phyloP scores from a whole-genome alignment of 1,284 basidiomycete species.

The Coniferiporia weirii region DNA sequence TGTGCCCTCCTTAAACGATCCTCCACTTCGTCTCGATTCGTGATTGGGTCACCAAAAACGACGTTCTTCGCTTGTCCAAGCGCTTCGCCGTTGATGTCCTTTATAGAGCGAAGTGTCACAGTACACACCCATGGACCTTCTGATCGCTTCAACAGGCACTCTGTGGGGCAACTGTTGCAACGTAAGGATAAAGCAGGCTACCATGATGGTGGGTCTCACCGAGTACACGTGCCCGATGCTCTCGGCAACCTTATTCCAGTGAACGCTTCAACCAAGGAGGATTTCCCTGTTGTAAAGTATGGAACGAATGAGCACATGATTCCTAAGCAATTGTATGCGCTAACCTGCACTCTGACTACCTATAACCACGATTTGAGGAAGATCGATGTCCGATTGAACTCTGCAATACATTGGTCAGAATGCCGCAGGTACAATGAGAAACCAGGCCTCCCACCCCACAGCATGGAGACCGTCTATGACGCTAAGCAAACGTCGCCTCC shows the following conservation, averaged over 20 bases:
- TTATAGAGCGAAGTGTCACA: conserved; percentile 57
- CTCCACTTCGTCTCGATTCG: conserved; percentile 50
- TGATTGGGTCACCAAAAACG: conserved; percentile 52
- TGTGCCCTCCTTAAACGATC: conserved; percentile 66
- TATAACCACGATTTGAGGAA: conserved; percentile 68
- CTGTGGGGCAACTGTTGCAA: conserved; percentile 52
- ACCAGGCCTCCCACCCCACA: conserved; percentile 41
- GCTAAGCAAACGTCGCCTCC: conserved; percentile 42
- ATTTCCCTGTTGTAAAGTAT: conserved; percentile 44
- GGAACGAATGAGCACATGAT: background rate
- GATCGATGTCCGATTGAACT: conserved; percentile 58
- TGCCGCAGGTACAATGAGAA: too few relatives aligned
- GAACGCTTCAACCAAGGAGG: conserved; percentile 69
- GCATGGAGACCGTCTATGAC: conserved; percentile 48
- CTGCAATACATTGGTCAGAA: conserved; percentile 30
- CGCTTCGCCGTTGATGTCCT: conserved; percentile 32
- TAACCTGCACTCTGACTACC: conserved; percentile 53
- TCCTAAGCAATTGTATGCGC: background rate
- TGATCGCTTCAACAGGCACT: conserved; percentile 52
- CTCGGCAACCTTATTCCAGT: conserved; percentile 66
- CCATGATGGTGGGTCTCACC: conserved; percentile 32
- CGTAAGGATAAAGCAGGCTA: conserved; percentile 24
- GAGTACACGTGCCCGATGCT: conserved; percentile 60
- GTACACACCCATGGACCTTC: conserved; percentile 40
- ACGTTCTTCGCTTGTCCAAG: conserved; percentile 30